Conservation (phyloP, 2,329 filamentous ascomycete genomes). For the Fusarium brevicatenulatum region DNA sequence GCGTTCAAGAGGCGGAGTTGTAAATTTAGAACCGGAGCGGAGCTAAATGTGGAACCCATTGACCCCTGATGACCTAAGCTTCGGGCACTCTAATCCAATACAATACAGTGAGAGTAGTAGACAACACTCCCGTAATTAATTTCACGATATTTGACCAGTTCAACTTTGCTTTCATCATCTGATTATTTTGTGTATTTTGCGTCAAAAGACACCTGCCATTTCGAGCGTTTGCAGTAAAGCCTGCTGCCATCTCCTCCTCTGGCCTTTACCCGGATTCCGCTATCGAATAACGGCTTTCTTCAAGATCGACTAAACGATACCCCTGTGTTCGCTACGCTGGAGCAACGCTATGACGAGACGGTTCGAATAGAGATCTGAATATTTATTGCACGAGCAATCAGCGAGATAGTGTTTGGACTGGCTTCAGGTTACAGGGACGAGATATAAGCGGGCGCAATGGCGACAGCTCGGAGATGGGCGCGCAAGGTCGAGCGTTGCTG, state of each 20-base stretch:
- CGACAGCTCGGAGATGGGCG: conserved; percentile 71
- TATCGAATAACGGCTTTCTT: conserved; percentile 18
- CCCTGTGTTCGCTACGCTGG: conserved; percentile 19
- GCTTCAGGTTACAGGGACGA: background rate
- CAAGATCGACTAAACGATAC: conserved; percentile 14
- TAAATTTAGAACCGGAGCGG: conserved; percentile 15
- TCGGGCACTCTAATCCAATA: background rate
- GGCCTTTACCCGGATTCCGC: background rate
- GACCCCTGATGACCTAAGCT: conserved; percentile 45
- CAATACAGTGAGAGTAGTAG: background rate
- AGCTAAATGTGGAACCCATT: conserved; percentile 29
- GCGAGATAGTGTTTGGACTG: background rate
- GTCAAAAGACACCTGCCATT: background rate
- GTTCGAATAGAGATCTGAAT: conserved; percentile 1
- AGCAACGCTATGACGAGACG: conserved; percentile 26
- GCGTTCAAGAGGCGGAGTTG: conserved; percentile 33
- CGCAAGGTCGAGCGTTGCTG: conserved; percentile 83
- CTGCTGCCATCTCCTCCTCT: background rate
- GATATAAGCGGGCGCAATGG: conserved; percentile 23
- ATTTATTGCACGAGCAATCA: conserved; percentile 1
- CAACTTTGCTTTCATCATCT: conserved; percentile 8
- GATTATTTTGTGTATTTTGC: conserved; percentile 1
- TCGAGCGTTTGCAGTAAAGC: background rate
- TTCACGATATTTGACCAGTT: conserved; percentile 11
- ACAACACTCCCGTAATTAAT: conserved; percentile 18